Evolutionary conservation across 2,329 filamentous ascomycete genomes (phyloP), one percentile per base, ranked within the genome.

Genomic region (Fusarium nelsonii): DNA sequence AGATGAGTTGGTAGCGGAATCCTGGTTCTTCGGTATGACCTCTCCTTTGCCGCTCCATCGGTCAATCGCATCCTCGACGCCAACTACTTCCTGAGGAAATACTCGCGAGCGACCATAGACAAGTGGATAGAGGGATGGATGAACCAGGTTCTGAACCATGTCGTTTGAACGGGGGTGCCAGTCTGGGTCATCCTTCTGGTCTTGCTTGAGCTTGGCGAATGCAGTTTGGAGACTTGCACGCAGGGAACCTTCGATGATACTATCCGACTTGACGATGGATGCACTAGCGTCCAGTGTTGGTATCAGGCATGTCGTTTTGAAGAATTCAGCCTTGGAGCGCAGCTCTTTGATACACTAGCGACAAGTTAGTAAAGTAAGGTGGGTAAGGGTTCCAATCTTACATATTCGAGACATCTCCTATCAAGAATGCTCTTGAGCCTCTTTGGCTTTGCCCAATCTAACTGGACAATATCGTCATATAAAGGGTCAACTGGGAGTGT

Each of bases 261-360:
- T 64, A 1, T 77, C 75, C 0, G 75, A 74, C 12, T 77, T 77
- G 40, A 68, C 68, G 1, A 65, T 52, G 0, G 72, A 53, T 14
- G 68, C 68, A 5, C 34, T 44, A 3, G 73, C 69, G 32, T 77
- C 75, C 1, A 76, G 23, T 0, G 65, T 70, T 1, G 70, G 74
- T 2, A 87, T 69, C 12, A 84, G 75, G 0, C 76, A 65, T 4
- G 77, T 78, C 4, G 76, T 68, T 34, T 80, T 73, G 49, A 81
- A 81, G 32, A 81, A 76, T 12, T 74, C 68, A 0, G 84, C 84
- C 59, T 87, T 87, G 61, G 78, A 80, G 10, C 77, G 78, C 0
- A 87, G 77, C 56, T 87, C 85, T 10, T 67, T 16, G 15, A 74
- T 71, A 16, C 70, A 74, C 72, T 73, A 15, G 4, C 3, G 28